These are phyloP conservation scores for Filobasidium floriforme DNA, from an alignment of 768 basidiomycete species.

Conservation along the genomic window DNA sequence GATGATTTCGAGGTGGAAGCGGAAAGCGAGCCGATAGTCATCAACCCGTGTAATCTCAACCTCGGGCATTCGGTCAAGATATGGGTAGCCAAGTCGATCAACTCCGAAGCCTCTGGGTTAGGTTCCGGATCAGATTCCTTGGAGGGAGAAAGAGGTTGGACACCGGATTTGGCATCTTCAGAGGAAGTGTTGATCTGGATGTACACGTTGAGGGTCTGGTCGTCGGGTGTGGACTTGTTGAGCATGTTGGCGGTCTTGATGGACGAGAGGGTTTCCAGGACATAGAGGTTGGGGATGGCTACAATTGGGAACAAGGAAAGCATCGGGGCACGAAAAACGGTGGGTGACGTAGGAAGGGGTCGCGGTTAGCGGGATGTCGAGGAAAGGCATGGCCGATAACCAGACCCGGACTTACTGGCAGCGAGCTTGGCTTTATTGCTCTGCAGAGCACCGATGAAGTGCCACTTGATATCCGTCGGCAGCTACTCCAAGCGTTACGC, in stretches of 20 bases:
- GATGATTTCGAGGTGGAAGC: constrained; percentile 56
- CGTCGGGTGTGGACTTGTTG: constrained; percentile 52
- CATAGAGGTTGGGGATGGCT: constrained; percentile 83
- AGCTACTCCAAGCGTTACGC: constrained; percentile 52
- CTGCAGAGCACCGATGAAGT: constrained; percentile 90
- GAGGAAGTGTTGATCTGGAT: constrained; percentile 92
- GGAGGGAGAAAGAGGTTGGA: constrained; percentile 52
- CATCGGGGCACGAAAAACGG: too few species aligned
- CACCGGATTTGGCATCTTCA: constrained; percentile 83
- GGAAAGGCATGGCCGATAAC: neutral
- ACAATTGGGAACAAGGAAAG: neutral
- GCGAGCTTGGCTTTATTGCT: constrained; percentile 88
- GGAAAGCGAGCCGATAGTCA: constrained; percentile 88
- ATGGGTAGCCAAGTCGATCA: constrained; percentile 61
- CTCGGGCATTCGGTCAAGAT: constrained; percentile 66
- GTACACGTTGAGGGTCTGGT: constrained; percentile 65
- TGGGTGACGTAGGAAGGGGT: too few species aligned
- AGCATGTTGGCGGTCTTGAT: constrained; percentile 70
- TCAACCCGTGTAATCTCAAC: constrained; percentile 73
- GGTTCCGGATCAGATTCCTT: constrained; percentile 10
- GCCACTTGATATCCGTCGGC: constrained; percentile 84
- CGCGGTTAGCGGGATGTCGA: neutral
- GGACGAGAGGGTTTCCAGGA: constrained; percentile 78
- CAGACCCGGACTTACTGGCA: constrained; percentile 54
- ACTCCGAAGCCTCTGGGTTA: constrained; percentile 48